A percentile compares a stretch with the other conserved stretches of the same genome.
phyloP scores from a whole-genome alignment of 73 alveolate genomes.

The Symbiodinium pilosum region DNA sequence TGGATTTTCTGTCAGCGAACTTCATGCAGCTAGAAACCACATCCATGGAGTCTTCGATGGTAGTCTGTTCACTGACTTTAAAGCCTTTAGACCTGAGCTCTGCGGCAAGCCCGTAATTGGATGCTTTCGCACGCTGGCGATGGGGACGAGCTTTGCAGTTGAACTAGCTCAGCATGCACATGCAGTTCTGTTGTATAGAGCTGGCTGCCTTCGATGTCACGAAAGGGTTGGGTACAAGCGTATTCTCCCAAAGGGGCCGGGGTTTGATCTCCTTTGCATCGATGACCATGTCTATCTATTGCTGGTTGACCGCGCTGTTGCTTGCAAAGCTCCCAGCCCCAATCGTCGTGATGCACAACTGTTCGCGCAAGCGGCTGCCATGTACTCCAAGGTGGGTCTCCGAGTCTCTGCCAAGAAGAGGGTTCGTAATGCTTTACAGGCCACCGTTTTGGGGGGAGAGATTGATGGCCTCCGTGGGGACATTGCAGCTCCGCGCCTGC shows the following conservation, averaged over 20 bases:
- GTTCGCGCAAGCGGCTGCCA: background rate
- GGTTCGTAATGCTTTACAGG: background rate
- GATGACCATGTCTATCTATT: background rate
- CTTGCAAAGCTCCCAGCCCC: background rate
- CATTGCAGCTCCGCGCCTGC: background rate
- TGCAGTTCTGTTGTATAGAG: background rate
- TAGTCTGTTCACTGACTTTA: background rate
- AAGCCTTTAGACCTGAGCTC: too few relatives aligned
- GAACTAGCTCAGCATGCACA: slow-evolving; percentile 36
- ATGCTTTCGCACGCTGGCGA: slow-evolving; percentile 13
- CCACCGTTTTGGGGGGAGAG: background rate
- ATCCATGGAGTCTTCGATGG: slow-evolving; percentile 26
- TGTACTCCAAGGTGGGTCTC: background rate
- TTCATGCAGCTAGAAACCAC: background rate
- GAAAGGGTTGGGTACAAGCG: background rate
- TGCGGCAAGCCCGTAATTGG: background rate
- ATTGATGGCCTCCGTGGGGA: background rate
- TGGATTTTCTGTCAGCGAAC: background rate
- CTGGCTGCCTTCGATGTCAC: background rate
- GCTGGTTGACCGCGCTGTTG: background rate
- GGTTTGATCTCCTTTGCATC: background rate
- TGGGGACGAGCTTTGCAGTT: slow-evolving; percentile 42
- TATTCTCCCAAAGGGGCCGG: background rate
- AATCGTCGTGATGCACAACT: background rate
- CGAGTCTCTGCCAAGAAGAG: background rate